Conservation (phyloP, 495 filamentous ascomycete species). For the Xylaria acuta region DNA sequence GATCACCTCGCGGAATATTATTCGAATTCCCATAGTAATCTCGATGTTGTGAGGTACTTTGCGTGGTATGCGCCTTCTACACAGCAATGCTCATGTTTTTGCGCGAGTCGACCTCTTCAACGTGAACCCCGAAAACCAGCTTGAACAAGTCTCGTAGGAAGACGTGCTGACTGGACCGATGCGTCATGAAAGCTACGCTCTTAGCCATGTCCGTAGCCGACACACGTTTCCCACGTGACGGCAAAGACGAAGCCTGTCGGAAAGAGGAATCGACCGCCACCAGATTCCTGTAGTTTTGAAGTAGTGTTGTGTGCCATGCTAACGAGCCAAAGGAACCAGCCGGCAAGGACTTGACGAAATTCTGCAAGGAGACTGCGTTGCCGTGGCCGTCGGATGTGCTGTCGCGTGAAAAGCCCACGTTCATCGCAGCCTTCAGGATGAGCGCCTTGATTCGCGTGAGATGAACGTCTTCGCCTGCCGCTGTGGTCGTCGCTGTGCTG, state of each 20-base stretch:
- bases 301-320: slow-evolving; percentile 69
- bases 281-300: slow-evolving; percentile 78
- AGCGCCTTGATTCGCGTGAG: slow-evolving; percentile 75
- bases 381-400: slow-evolving; percentile 40
- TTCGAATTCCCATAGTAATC: background rate
- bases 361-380: slow-evolving; percentile 59
- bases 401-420: slow-evolving; percentile 70
- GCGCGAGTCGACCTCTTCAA: slow-evolving; percentile 71
- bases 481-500: slow-evolving; percentile 76
- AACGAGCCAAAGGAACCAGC: slow-evolving; percentile 76
- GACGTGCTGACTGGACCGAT: slow-evolving; percentile 59
- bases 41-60: background rate
- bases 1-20: background rate
- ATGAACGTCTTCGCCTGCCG: slow-evolving; percentile 70
- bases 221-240: slow-evolving; percentile 62
- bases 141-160: slow-evolving; percentile 83
- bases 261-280: slow-evolving; percentile 74
- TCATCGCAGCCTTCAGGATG: slow-evolving; percentile 81
- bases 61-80: slow-evolving; percentile 22
- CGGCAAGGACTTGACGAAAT: slow-evolving; percentile 77
- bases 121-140: slow-evolving; percentile 82
- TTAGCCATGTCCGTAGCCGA: slow-evolving; percentile 74
- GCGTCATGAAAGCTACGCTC: slow-evolving; percentile 74
- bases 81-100: slow-evolving; percentile 58
- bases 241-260: slow-evolving; percentile 56